Conservation (phyloP, 257 asterid genomes). For the Asclepias syriaca region DNA sequence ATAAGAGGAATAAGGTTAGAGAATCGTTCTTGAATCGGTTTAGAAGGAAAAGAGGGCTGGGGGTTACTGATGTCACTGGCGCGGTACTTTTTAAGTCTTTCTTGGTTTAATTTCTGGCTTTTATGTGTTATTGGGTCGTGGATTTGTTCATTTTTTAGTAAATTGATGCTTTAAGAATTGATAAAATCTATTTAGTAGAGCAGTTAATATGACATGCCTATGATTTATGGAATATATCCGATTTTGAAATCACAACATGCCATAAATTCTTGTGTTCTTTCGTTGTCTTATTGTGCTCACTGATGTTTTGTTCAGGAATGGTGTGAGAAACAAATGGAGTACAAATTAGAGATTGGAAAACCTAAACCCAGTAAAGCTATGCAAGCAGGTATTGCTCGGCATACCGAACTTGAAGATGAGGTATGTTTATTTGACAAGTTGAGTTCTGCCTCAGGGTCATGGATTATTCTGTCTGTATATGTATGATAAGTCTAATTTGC, state of each 20-base stretch:
- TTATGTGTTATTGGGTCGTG: neutral
- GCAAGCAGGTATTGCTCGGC: slow-evolving; percentile 84
- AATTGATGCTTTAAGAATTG: neutral
- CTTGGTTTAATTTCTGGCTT: neutral
- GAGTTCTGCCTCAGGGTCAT: neutral
- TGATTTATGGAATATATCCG: neutral
- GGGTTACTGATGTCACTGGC: slow-evolving; percentile 78
- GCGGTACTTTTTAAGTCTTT: slow-evolving; percentile 38
- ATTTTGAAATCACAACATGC: neutral
- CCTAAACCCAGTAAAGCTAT: slow-evolving; percentile 64
- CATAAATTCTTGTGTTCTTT: neutral
- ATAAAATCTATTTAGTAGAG: neutral
- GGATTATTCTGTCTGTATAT: neutral
- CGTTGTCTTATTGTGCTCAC: neutral
- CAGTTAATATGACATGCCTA: neutral
- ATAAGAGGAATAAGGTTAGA: slow-evolving; percentile 29
- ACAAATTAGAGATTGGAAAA: slow-evolving; percentile 43
- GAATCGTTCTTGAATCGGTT: slow-evolving; percentile 57
- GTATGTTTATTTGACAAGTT: slow-evolving; percentile 23
- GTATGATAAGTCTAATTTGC: neutral
- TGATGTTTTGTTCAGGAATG: slow-evolving; percentile 53
- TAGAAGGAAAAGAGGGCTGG: slow-evolving; percentile 60
- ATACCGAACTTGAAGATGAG: slow-evolving; percentile 77
- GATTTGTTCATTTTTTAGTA: too few relatives aligned
- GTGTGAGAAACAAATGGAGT: slow-evolving; percentile 92